Base-by-base conservation (phyloP, 306 rosid genomes). In the Quercus engelmannii region DNA sequence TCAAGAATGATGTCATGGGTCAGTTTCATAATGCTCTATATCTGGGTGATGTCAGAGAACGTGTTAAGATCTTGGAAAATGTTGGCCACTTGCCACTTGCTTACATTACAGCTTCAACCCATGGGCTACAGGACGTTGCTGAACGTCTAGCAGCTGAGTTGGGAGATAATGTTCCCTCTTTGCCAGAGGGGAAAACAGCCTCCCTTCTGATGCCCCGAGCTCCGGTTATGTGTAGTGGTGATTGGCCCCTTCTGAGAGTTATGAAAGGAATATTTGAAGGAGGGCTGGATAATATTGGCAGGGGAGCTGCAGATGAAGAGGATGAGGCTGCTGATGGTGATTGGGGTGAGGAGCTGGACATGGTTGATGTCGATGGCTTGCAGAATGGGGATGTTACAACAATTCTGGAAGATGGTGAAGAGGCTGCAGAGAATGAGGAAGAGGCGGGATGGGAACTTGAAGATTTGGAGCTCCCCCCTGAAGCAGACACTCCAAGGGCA, bases 211-310 rank as follows among this genome's bases (percentile, higher is more conserved):
- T 79, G 68, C 96, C 98, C 5, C 94, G 96, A 28, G 76, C 90
- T 23, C 98, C 98, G 10, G 84, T 91, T 46, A 83, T 88, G 76
- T 84, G 91, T 19, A 88, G 97, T 54, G 88, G 94, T n/a, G 96
- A 94, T 87, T 94, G 98, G 98, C 97, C 98, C 19, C 97, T 92
- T 85, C 93, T 94, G 23, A 92, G 93, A 81, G 97, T 94, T 68
- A 85, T 82, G 91, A 89, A 82, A 65, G 96, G 97, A 70, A 82
- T 94, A 59, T 94, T 94, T 86, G 97, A 94, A 76, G 96, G 97
- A 30, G 97, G 91, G 74, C 78, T 94, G 79, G 89, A 90, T 82
- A 84, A 76, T 59, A 54, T 82, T 46, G 90, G 80, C 33, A 74
- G 83, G 74, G 90, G 69, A 46, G 83, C 46, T n/a, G 90, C 57